Percentiles rank a stretch among this genome's conserved stretches.
Conservation (phyloP, 805 yeast genomes). For the Zygoascus tannicola region DNA sequence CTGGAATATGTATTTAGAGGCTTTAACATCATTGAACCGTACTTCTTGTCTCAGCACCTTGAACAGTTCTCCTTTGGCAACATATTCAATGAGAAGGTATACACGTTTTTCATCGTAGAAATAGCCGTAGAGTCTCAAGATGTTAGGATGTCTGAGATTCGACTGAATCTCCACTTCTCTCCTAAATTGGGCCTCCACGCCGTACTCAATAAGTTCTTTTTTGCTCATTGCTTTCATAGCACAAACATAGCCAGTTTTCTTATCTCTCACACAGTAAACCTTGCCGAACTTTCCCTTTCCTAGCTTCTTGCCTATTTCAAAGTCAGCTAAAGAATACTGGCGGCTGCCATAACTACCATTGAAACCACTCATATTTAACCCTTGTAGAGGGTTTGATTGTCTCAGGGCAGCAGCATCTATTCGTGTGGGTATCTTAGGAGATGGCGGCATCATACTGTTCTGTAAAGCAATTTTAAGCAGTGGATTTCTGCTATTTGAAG, state of each 20-base stretch:
- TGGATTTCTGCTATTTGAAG: slow-evolving; percentile 12
- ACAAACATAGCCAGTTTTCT: slow-evolving; percentile 63
- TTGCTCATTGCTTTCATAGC: slow-evolving; percentile 91
- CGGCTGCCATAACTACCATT: slow-evolving; percentile 8
- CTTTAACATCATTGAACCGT: slow-evolving; percentile 61
- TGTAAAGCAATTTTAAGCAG: slow-evolving; percentile 18
- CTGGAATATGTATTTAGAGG: slow-evolving; percentile 64
- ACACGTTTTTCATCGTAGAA: slow-evolving; percentile 76
- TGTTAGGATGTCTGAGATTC: slow-evolving; percentile 61
- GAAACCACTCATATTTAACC: slow-evolving; percentile 7
- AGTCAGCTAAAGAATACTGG: slow-evolving; percentile 45
- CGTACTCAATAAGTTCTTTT: slow-evolving; percentile 60
- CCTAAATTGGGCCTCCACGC: slow-evolving; percentile 75
- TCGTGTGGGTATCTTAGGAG: slow-evolving; percentile 8
- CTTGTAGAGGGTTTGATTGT: slow-evolving; percentile 17
- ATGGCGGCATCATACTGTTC: slow-evolving; percentile 12
- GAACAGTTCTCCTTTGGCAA: slow-evolving; percentile 80
- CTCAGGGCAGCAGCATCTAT: slow-evolving; percentile 9
- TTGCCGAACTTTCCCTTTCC: slow-evolving; percentile 94
- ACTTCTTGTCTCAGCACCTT: slow-evolving; percentile 56
- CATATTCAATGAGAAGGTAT: slow-evolving; percentile 75
- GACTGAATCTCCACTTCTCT: slow-evolving; percentile 91
- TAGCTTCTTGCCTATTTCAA: slow-evolving; percentile 76
- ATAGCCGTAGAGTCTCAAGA: slow-evolving; percentile 74
- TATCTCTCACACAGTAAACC: slow-evolving; percentile 82